phyloP scores from a whole-genome alignment of 441 rosid genomes.

The Syzygium syzygioides region DNA sequence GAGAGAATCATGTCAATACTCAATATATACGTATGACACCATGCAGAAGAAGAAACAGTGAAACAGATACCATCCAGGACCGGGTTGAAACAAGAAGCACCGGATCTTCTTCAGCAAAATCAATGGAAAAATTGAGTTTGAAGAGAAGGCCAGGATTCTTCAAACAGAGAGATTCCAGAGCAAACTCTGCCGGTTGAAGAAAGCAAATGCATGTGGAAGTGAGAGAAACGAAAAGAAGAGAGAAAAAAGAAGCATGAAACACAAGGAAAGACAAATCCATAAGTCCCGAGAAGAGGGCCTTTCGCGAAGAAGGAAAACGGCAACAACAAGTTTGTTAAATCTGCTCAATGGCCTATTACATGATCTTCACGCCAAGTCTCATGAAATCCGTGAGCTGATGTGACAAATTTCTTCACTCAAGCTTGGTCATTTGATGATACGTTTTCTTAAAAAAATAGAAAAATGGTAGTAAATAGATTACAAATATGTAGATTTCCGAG shows the following conservation, averaged over 20 bases:
- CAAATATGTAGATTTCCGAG: not conserved
- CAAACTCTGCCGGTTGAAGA: not conserved
- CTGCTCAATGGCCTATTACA: not conserved
- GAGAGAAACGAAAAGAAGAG: not conserved
- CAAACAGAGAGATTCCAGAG: not conserved
- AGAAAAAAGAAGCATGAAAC: not conserved
- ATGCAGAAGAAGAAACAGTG: not conserved
- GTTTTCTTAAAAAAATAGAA: not conserved
- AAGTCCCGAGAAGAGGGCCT: not conserved
- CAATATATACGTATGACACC: not conserved
- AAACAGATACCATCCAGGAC: not conserved
- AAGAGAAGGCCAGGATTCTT: not conserved
- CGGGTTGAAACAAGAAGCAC: not conserved
- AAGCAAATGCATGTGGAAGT: not conserved
- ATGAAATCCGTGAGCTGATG: not conserved
- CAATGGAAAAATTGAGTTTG: not conserved
- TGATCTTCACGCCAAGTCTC: not conserved
- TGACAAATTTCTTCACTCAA: not conserved
- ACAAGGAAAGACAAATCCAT: not conserved
- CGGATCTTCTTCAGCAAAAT: not conserved
- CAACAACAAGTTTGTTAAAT: not conserved
- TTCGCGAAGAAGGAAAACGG: not conserved
- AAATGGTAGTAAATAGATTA: not conserved
- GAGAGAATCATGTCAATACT: not conserved
- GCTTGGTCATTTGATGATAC: not conserved